Percentiles rank a stretch among this genome's conserved stretches.
Evolutionary conservation across 257 asterid species (phyloP).

Genomic region (Echium plantagineum): DNA sequence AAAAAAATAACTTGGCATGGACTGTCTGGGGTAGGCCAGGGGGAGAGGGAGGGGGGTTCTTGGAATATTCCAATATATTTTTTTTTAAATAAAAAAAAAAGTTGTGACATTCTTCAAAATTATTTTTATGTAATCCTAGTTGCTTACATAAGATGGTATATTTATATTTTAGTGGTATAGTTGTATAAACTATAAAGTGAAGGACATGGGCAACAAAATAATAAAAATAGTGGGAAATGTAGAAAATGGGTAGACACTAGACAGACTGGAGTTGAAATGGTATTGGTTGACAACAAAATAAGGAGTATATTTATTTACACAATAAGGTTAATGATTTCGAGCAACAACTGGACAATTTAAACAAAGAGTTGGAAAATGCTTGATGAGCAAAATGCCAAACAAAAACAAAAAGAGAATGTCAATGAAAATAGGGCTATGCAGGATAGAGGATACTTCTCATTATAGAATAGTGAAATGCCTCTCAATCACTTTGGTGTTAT

Average conservation of each 20-base stretch:
- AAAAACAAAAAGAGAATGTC: too few relatives aligned
- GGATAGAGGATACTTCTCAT: too few relatives aligned
- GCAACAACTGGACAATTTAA: neutral
- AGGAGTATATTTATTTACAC: neutral
- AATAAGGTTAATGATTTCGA: neutral
- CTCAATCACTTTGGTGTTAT: too few relatives aligned
- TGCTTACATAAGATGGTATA: neutral
- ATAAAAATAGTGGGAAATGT: too few relatives aligned
- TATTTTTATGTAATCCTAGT: neutral
- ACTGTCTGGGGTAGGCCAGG: too few relatives aligned
- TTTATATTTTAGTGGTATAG: too few relatives aligned
- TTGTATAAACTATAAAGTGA: too few relatives aligned
- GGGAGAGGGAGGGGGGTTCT: neutral
- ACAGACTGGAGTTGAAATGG: neutral
- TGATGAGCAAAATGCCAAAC: neutral
- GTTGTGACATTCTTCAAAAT: neutral
- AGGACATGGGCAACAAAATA: neutral
- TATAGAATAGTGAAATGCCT: too few relatives aligned
- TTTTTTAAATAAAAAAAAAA: too few relatives aligned
- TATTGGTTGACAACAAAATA: neutral
- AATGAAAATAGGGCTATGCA: too few relatives aligned
- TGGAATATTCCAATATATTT: neutral
- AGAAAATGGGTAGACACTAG: too few relatives aligned
- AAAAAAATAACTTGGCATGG: too few relatives aligned
- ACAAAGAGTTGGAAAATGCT: neutral